Evolutionary conservation across 345 rosid species (phyloP).

Genomic region (Eucalyptus brandiana): DNA sequence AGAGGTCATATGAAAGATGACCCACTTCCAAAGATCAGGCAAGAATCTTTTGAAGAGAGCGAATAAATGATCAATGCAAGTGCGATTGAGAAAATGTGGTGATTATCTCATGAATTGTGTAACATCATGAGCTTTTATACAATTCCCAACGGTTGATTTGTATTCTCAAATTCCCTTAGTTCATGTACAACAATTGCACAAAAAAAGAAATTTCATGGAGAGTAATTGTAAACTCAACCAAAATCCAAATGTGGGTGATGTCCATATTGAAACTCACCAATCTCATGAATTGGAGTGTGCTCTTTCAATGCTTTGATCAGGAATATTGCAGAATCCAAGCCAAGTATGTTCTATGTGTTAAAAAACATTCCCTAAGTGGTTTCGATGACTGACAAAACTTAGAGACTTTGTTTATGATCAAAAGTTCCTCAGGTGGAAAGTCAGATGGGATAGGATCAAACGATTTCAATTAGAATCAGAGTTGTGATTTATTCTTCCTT

Average conservation of each 20-base stretch:
- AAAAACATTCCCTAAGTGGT: too few species aligned
- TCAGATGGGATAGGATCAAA: too few species aligned
- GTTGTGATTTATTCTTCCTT: too few species aligned
- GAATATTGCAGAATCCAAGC: background rate
- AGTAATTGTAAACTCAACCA: background rate
- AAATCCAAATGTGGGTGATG: background rate
- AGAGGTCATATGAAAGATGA: background rate
- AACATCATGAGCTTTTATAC: background rate
- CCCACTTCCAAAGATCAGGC: background rate
- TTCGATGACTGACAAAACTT: too few species aligned
- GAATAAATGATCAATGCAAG: background rate
- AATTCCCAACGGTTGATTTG: too few species aligned
- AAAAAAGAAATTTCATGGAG: background rate
- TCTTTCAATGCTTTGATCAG: background rate
- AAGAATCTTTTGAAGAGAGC: background rate
- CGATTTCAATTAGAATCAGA: too few species aligned
- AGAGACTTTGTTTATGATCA: too few species aligned
- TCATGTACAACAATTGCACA: background rate
- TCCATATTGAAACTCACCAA: background rate
- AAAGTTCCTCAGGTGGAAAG: too few species aligned
- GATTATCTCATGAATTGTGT: background rate
- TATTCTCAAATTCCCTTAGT: background rate
- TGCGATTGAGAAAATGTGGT: background rate
- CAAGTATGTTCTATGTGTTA: fast-evolving
- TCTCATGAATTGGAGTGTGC: background rate